phyloP scores from a whole-genome alignment of 2,329 filamentous ascomycete genomes.

The Colletotrichum musicola region DNA sequence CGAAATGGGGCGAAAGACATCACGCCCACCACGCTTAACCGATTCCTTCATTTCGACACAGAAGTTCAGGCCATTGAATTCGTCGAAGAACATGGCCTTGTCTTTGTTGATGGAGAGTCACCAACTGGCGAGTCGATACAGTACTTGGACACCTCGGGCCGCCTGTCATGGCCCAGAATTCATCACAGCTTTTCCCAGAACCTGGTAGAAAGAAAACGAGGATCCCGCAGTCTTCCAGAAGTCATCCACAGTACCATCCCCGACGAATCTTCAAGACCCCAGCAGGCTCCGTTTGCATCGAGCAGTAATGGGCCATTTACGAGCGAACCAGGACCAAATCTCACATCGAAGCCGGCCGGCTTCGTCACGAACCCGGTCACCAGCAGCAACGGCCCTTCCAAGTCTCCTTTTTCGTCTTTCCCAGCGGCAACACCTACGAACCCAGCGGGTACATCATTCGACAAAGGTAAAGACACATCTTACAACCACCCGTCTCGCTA shows the following conservation, averaged over 20 bases:
- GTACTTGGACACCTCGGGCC: slow-evolving; percentile 56
- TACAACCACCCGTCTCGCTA: background rate
- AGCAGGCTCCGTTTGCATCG: background rate
- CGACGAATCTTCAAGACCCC: slow-evolving; percentile 48
- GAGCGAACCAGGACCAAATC: slow-evolving; percentile 26
- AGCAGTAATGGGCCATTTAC: slow-evolving; percentile 1
- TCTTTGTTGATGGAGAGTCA: slow-evolving; percentile 58
- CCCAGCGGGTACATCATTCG: slow-evolving; percentile 16
- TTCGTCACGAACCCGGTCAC: slow-evolving; percentile 13
- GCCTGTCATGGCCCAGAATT: slow-evolving; percentile 62
- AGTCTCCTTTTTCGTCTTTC: slow-evolving; percentile 16
- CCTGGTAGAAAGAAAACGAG: slow-evolving; percentile 73
- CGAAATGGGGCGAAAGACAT: slow-evolving; percentile 71
- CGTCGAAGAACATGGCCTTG: slow-evolving; percentile 68
- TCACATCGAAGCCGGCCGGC: background rate
- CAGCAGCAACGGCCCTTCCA: slow-evolving; percentile 5
- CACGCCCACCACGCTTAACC: slow-evolving; percentile 67
- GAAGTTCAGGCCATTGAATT: slow-evolving; percentile 75
- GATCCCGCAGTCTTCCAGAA: slow-evolving; percentile 62
- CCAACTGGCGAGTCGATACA: slow-evolving; percentile 51
- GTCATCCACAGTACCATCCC: slow-evolving; percentile 69
- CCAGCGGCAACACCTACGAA: slow-evolving; percentile 5
- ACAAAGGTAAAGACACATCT: slow-evolving; percentile 33
- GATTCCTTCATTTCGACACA: slow-evolving; percentile 75
- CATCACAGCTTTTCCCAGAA: slow-evolving; percentile 67